Evolutionary conservation across 345 rosid species (phyloP).

Genomic region (Brassica incana): DNA sequence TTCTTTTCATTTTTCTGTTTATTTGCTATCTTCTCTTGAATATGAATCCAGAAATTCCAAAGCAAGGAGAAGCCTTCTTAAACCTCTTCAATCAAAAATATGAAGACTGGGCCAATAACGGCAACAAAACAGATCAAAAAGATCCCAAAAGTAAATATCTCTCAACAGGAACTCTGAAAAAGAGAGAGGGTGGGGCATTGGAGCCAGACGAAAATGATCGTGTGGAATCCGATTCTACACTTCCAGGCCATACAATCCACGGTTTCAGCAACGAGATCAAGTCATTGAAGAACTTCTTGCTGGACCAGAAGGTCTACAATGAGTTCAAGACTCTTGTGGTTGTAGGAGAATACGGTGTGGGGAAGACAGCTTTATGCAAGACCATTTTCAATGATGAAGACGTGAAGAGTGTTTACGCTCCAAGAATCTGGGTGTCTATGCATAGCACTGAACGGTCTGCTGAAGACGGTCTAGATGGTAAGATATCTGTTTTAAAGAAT

Average conservation of each 20-base stretch:
- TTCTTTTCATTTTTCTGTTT: neutral
- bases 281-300: constrained; percentile 27
- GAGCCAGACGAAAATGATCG: neutral
- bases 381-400: constrained; percentile 22
- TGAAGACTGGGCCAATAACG: neutral
- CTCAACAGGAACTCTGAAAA: neutral
- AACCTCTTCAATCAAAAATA: neutral
- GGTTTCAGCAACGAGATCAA: constrained; percentile 33
- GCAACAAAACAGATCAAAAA: neutral
- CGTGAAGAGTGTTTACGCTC: constrained; percentile 42
- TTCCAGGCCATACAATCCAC: neutral
- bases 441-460: neutral
- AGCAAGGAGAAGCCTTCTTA: neutral
- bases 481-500: constrained; percentile 28
- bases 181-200: neutral
- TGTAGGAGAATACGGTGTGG: constrained; percentile 45
- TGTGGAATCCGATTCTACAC: neutral
- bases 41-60: neutral
- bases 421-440: constrained; percentile 48
- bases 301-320: constrained; percentile 28
- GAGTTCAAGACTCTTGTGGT: constrained; percentile 46
- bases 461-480: too few species aligned
- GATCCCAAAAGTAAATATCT: neutral
- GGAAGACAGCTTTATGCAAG: constrained; percentile 53
- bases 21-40: neutral